A percentile compares a stretch with the other conserved stretches of the same genome.
Evolutionary conservation across 2,329 filamentous ascomycete genomes (phyloP).

Genomic region (Sclerotinia subarctica): DNA sequence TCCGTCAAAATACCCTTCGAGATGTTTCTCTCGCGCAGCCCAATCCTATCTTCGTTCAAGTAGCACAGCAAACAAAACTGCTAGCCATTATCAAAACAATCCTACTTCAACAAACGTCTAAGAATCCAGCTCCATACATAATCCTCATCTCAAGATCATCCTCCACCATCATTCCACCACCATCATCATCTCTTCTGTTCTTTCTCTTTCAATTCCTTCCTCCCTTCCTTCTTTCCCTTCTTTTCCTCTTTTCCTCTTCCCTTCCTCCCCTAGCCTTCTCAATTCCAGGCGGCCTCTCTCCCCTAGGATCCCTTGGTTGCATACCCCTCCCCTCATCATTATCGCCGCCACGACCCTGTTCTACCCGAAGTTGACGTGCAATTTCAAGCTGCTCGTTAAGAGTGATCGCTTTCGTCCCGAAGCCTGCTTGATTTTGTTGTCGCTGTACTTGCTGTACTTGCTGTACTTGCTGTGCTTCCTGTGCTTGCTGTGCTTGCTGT

Average conservation of each 20-base stretch:
- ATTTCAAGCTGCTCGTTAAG: neutral
- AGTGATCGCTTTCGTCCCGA: neutral
- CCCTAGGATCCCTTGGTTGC: neutral
- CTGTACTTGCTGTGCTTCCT: no score
- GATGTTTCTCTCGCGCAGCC: no score
- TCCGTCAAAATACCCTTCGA: no score
- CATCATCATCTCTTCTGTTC: no score
- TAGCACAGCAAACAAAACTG: no score
- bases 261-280: neutral
- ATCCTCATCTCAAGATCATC: neutral
- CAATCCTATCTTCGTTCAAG: no score
- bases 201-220: neutral
- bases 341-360: neutral
- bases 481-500: no score
- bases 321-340: neutral
- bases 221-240: neutral
- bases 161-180: neutral
- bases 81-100: no score
- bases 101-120: no score
- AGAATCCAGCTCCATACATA: no score
- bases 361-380: neutral
- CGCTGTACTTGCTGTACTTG: neutral
- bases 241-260: no score
- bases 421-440: neutral
- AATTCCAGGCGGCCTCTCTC: neutral